A percentile compares a stretch with the other conserved stretches of the same genome.
Conservation (phyloP, 148 eudicot genomes). For the Rhododendron henanense region DNA sequence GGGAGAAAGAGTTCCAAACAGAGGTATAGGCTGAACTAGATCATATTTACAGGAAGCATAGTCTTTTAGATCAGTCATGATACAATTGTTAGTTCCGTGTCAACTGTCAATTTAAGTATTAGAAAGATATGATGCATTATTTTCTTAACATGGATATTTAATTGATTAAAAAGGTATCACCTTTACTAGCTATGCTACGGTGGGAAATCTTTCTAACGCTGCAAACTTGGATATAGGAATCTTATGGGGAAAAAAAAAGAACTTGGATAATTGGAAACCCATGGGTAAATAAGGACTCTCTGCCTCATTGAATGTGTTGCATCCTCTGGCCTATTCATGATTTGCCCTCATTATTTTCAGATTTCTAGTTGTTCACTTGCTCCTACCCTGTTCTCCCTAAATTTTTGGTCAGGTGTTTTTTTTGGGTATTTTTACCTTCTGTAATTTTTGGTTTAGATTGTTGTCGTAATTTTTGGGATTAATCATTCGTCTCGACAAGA, state of each 20-base stretch:
- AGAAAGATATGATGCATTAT: background rate
- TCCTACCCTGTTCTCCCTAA: background rate
- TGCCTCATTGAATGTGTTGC: background rate
- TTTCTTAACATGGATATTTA: background rate
- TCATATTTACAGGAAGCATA: background rate
- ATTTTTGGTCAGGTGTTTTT: background rate
- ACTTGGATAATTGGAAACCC: background rate
- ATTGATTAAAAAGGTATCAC: background rate
- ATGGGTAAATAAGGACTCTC: background rate
- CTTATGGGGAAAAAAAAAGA: background rate
- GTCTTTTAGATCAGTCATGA: background rate
- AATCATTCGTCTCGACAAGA: background rate
- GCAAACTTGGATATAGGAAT: background rate
- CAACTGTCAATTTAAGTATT: background rate
- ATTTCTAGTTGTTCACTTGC: background rate
- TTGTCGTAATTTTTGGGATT: background rate
- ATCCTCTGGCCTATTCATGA: background rate
- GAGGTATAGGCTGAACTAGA: slow-evolving; percentile 47
- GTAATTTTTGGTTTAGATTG: too few species aligned
- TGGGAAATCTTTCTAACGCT: background rate
- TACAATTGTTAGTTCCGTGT: background rate
- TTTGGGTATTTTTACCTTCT: background rate
- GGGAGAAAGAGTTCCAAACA: slow-evolving; percentile 95
- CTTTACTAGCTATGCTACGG: background rate
- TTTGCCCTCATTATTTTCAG: background rate